These are phyloP conservation scores for Ophioceras dolichostomum DNA, from an alignment of 2,329 filamentous ascomycete genomes.

Conservation along the genomic window DNA sequence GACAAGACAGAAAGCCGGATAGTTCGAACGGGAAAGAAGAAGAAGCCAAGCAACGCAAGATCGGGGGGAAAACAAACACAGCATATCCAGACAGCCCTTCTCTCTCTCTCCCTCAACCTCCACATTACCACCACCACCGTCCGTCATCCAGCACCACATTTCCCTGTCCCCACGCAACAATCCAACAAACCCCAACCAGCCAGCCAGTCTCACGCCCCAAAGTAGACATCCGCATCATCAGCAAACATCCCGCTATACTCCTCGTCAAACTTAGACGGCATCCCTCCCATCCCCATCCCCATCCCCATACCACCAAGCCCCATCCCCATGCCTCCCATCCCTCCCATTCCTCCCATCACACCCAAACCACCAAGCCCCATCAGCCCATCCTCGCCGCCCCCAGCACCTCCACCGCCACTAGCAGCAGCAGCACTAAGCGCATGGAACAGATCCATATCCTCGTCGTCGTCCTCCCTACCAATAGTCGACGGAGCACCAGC, in stretches of 20 bases:
- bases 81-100: no score
- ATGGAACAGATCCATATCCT: conserved; percentile 32
- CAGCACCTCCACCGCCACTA: no score
- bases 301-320: background rate
- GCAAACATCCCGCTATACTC: conserved; percentile 39
- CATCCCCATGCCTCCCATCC: conserved; percentile 2
- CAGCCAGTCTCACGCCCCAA: conserved; percentile 17
- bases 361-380: conserved; percentile 25
- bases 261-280: conserved; percentile 42
- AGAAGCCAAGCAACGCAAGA: no score
- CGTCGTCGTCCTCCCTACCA: no score
- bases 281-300: conserved; percentile 7
- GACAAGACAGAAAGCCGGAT: no score
- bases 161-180: background rate
- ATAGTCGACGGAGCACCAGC: conserved; percentile 20
- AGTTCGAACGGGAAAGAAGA: no score
- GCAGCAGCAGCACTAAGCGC: conserved; percentile 29
- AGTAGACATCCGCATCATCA: conserved; percentile 39
- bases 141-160: no score
- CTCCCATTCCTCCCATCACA: conserved; percentile 24
- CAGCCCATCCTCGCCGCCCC: no score
- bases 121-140: background rate
- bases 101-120: background rate
- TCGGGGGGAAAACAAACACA: no score
- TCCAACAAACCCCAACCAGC: background rate